Evolutionary conservation across 768 basidiomycete species (phyloP), one percentile per base, ranked within the genome.

Genomic region (Amanita thiersii): DNA sequence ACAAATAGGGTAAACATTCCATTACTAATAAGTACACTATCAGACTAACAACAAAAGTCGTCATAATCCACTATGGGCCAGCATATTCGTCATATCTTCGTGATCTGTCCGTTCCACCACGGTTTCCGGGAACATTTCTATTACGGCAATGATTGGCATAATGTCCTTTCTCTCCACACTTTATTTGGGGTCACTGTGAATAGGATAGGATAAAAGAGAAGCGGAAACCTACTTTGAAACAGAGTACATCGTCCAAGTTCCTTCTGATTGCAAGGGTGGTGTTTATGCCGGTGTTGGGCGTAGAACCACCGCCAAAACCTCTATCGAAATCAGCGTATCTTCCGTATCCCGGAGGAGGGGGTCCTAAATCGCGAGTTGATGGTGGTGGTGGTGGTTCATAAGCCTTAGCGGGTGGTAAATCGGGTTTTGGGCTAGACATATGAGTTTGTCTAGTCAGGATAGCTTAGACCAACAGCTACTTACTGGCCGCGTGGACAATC

Each of bases 71-170:
- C 11, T 10, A 11, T 19, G 2, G 15, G 24, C 3, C 8, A 7
- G 23, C 32, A 43, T 40, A 51, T 46, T 38, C 51, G 33, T 49
- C 60, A 56, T 60, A 70, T 52, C 64, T 60, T 52, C 66, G 67
- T n/a, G 59, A 45, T 32, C 72, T 70, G 50, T 87, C 86, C 35
- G 79, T 62, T 5, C 91, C 91, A 43, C 91, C 91, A 37, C 91
- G 73, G 57, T 88, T 90, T 9, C 91, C 91, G 19, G 91, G 91
- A 17, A 90, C 83, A 57, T 91, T 92, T 43, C 86, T 68, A 58
- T 92, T 92, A 30, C 83, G 77, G 61, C 93, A 96, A 52, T 87
- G 81, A 57, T 96, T 94, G 14, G 93, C 93, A 56, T 94, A 94
- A 56, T 98, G 94, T 1, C 94, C 94, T 50, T 85, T 83, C 59